A percentile compares a stretch with the other conserved stretches of the same genome.
phyloP scores from a whole-genome alignment of 2,329 filamentous ascomycete species.

The Xylariaceae sp. region DNA sequence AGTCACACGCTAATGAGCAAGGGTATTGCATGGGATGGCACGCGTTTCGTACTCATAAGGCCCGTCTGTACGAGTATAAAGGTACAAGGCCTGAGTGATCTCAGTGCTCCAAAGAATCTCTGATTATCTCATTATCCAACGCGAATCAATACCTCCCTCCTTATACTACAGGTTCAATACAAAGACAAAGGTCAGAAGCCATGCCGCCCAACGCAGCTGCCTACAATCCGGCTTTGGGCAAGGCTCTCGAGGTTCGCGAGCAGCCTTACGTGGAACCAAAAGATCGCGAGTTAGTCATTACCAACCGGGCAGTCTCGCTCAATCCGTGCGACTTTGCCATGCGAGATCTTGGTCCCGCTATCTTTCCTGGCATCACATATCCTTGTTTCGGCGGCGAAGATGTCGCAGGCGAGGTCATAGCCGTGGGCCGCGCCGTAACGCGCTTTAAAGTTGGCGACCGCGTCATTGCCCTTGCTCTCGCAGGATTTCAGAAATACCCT shows the following conservation, averaged over 20 bases:
- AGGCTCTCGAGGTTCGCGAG: constrained; percentile 8
- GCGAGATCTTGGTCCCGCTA: constrained; percentile 3
- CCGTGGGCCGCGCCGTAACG: constrained; percentile 24
- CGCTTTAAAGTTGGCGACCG: constrained; percentile 32
- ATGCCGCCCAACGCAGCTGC: constrained; percentile 18
- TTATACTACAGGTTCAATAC: no score
- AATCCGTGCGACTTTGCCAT: constrained; percentile 5
- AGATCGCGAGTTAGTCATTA: constrained; percentile 7
- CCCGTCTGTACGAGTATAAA: no score
- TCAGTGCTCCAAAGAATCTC: no score
- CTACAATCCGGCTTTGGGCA: constrained; percentile 16
- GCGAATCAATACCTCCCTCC: no score
- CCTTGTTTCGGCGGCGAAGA: constrained; percentile 33
- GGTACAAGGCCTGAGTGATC: no score
- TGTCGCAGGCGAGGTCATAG: constrained; percentile 30
- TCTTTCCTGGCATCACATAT: constrained; percentile 25
- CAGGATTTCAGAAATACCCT: constrained; percentile 32
- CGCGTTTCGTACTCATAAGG: no score
- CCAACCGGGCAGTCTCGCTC: constrained; percentile 6
- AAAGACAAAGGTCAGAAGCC: no score
- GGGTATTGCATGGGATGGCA: no score
- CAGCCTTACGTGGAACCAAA: constrained; percentile 6
- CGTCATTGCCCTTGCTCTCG: constrained; percentile 23
- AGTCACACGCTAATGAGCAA: no score
- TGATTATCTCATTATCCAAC: no score